phyloP scores from a whole-genome alignment of 306 rosid species.

The Rosa persica region DNA sequence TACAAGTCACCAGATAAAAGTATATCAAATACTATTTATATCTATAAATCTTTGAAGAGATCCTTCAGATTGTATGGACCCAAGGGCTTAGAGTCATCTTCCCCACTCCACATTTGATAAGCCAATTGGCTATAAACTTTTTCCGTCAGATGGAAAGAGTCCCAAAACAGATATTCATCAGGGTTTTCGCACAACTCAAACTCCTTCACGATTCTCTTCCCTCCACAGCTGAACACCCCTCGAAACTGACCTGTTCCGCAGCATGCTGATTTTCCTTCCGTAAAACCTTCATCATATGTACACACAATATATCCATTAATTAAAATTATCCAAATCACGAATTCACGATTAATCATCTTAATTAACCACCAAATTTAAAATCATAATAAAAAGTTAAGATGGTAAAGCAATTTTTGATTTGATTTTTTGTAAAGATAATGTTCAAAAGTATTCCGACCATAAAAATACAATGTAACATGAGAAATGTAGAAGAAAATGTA shows the following conservation, averaged over 20 bases:
- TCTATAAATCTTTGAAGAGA: constrained; percentile 47
- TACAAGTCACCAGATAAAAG: not conserved
- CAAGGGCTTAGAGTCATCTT: constrained; percentile 17
- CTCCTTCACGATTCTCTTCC: constrained; percentile 58
- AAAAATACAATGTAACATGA: too few species aligned
- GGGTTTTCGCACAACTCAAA: constrained; percentile 62
- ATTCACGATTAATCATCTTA: too few species aligned
- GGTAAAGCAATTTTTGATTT: too few species aligned
- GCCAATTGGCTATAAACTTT: constrained; percentile 61
- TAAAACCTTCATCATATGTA: constrained; percentile 47
- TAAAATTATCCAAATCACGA: too few species aligned
- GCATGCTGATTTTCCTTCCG: constrained; percentile 76
- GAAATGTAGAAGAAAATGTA: too few species aligned
- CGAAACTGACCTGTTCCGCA: constrained; percentile 71
- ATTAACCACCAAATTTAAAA: too few species aligned
- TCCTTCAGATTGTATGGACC: constrained; percentile 43
- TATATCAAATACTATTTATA: not conserved
- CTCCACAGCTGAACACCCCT: constrained; percentile 80
- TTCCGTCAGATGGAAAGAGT: constrained; percentile 79
- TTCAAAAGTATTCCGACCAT: too few species aligned
- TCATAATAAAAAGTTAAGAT: too few species aligned
- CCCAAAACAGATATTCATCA: constrained; percentile 65
- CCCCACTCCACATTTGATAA: constrained; percentile 50
- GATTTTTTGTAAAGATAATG: too few species aligned
- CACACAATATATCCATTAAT: not conserved